A percentile compares a stretch with the other conserved stretches of the same genome.
phyloP scores from a whole-genome alignment of 148 eudicot genomes.

The Arctostaphylos glauca region DNA sequence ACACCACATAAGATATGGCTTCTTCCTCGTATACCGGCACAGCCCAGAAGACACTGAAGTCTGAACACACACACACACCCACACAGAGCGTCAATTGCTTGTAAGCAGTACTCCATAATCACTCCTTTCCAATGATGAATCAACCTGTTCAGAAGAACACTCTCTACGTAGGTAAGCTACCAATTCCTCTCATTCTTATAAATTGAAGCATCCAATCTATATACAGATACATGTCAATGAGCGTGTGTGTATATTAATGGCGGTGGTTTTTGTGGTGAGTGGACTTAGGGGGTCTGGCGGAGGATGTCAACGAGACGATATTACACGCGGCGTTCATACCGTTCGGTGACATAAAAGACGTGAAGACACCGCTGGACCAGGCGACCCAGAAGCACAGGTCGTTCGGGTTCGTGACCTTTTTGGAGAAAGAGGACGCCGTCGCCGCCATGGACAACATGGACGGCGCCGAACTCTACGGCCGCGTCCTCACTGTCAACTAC shows the following conservation, averaged over 20 bases:
- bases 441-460: slow-evolving; percentile 98
- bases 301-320: slow-evolving; percentile 85
- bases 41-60: background rate
- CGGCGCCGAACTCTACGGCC: slow-evolving; percentile 95
- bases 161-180: slow-evolving; percentile 61
- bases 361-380: slow-evolving; percentile 85
- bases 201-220: background rate
- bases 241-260: background rate
- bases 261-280: background rate
- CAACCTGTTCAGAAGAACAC: slow-evolving; percentile 91
- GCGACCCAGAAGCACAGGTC: slow-evolving; percentile 96
- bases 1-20: background rate
- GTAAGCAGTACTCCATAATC: background rate
- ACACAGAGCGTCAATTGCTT: no score
- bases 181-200: background rate
- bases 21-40: background rate
- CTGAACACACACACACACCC: no score
- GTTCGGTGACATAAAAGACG: slow-evolving; percentile 95
- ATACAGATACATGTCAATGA: background rate
- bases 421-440: slow-evolving; percentile 88
- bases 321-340: slow-evolving; percentile 92
- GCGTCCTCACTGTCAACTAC: slow-evolving; percentile 86
- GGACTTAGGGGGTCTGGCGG: slow-evolving; percentile 63
- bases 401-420: slow-evolving; percentile 89
- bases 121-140: slow-evolving; percentile 44